Conservation (phyloP, 495 filamentous ascomycete species). For the Lasiosphaeria miniovina region DNA sequence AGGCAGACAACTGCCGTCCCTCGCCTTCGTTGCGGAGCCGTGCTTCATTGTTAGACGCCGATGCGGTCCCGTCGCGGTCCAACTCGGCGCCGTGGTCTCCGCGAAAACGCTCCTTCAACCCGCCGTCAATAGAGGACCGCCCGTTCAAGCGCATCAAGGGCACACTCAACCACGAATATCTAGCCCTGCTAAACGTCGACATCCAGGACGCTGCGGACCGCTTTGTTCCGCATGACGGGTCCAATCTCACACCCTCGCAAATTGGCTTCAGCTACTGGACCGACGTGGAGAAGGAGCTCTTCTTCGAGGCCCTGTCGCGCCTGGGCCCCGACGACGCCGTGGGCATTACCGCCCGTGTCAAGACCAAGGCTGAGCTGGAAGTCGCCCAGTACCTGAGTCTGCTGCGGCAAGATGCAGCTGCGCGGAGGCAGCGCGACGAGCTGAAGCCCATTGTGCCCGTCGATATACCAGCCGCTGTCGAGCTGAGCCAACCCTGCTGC, state of each 20-base stretch:
- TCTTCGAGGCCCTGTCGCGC: conserved; percentile 63
- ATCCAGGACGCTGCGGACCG: conserved; percentile 42
- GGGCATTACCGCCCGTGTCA: conserved; percentile 61
- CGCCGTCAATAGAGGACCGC: conserved; percentile 5
- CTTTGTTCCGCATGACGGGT: conserved; percentile 20
- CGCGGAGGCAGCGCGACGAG: not conserved
- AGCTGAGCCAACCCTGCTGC: conserved; percentile 66
- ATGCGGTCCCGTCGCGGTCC: not conserved
- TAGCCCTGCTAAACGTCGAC: conserved; percentile 56
- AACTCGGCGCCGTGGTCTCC: conserved; percentile 2
- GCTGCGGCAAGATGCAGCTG: conserved; percentile 46
- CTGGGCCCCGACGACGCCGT: conserved; percentile 58
- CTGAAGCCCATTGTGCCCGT: conserved; percentile 22
- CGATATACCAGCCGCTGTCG: conserved; percentile 68
- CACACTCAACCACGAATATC: conserved; percentile 54
- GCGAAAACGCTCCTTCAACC: conserved; percentile 6
- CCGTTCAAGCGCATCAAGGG: conserved; percentile 34
- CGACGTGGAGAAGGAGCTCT: conserved; percentile 59
- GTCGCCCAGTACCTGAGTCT: conserved; percentile 63
- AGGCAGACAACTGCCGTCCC: not conserved
- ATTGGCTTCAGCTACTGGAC: conserved; percentile 71
- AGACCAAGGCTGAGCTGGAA: conserved; percentile 71
- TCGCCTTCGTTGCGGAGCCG: not conserved
- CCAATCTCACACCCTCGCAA: conserved; percentile 43
- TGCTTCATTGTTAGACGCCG: no score